A percentile compares a stretch with the other conserved stretches of the same genome.
Conservation (phyloP, 1,284 basidiomycete genomes). For the Lentinula novae-zelandiae region DNA sequence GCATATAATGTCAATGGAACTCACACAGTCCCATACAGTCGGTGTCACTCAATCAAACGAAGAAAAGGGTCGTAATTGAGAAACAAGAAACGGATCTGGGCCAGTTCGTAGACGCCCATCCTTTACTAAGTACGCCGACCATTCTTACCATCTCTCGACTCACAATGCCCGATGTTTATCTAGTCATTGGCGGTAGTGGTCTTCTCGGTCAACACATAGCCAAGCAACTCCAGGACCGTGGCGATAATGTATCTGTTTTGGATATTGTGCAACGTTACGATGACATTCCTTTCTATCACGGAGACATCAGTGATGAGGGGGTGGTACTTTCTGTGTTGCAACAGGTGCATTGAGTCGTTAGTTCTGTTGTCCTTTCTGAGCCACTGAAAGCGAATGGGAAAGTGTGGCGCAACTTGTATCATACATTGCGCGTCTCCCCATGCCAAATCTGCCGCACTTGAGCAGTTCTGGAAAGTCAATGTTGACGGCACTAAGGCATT, state of each 20-base stretch:
- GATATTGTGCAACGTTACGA: conserved; percentile 52
- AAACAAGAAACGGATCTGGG: too few species aligned
- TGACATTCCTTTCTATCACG: conserved; percentile 46
- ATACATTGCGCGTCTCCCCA: conserved; percentile 83
- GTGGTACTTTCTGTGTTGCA: conserved; percentile 33
- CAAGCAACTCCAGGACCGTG: conserved; percentile 41
- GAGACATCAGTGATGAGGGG: conserved; percentile 46
- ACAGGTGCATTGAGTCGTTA: conserved; percentile 1
- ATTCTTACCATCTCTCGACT: background rate
- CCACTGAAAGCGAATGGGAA: background rate
- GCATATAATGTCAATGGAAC: too few species aligned
- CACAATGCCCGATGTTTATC: conserved; percentile 20
- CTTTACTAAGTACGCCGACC: too few species aligned
- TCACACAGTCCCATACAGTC: too few species aligned
- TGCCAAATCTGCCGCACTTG: conserved; percentile 34
- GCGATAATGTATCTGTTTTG: conserved; percentile 48
- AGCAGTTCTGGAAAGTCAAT: conserved; percentile 79
- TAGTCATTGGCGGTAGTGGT: conserved; percentile 53
- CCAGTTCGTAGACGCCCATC: too few species aligned
- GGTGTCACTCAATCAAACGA: too few species aligned
- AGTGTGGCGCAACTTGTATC: conserved; percentile 66
- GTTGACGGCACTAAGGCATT: conserved; percentile 68
- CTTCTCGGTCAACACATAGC: conserved; percentile 58
- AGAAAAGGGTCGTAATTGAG: too few species aligned
- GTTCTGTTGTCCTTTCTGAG: background rate